These are phyloP conservation scores for Phoenix roebelenii DNA, from an alignment of 176 grass and related monocot species.

Conservation along the genomic window DNA sequence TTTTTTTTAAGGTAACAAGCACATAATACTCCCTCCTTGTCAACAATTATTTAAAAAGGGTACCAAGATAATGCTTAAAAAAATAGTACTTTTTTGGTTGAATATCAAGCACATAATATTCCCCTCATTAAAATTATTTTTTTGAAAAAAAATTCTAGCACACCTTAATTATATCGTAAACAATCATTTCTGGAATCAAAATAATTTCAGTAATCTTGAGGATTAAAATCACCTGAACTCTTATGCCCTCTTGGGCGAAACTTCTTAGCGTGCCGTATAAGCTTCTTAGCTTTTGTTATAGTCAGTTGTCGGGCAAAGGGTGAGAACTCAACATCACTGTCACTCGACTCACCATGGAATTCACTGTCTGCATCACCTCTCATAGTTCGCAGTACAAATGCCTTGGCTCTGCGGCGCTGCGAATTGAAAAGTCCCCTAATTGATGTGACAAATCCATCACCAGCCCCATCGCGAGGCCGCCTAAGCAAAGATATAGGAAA, in stretches of 20 bases:
- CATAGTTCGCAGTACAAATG: constrained; percentile 66
- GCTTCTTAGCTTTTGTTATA: constrained; percentile 84
- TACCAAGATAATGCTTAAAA: no score
- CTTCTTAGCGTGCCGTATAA: constrained; percentile 72
- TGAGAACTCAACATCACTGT: constrained; percentile 72
- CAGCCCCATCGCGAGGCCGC: constrained; percentile 74
- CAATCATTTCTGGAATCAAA: no score
- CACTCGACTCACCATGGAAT: constrained; percentile 83
- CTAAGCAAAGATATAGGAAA: constrained; percentile 92
- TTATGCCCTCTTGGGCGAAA: constrained; percentile 81
- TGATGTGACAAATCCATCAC: constrained; percentile 92
- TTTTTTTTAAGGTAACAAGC: no score
- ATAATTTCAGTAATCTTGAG: no score
- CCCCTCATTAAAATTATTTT: no score
- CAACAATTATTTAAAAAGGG: no score
- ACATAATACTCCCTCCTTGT: no score
- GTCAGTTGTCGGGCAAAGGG: constrained; percentile 83
- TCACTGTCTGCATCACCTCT: constrained; percentile 77
- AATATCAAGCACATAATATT: no score
- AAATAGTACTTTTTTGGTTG: no score
- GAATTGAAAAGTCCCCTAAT: constrained; percentile 98
- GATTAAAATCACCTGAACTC: constrained; percentile 42
- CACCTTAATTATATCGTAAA: no score
- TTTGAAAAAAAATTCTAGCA: no score
- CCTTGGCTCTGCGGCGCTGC: constrained; percentile 88